Evolutionary conservation across 352 stramenopile species (phyloP).

Genomic region (Hyaloperonospora brassicae): DNA sequence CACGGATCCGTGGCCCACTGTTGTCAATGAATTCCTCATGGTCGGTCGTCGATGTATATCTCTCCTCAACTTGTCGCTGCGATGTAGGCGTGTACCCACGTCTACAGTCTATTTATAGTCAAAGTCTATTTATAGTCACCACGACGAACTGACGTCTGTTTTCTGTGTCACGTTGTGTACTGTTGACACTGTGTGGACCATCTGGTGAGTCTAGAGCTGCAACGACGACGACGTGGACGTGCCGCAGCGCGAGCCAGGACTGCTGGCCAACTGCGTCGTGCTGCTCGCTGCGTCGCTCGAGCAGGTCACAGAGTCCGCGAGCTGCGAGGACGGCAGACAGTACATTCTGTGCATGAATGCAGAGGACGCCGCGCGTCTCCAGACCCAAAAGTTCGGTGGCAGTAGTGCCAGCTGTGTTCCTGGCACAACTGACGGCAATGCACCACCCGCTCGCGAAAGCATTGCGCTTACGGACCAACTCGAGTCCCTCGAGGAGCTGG

Average conservation of each 20-base stretch:
- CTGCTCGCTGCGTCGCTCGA: slow-evolving; percentile 46
- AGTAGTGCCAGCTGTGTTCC: slow-evolving; percentile 22
- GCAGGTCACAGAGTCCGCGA: slow-evolving; percentile 25
- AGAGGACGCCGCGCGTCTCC: slow-evolving; percentile 34
- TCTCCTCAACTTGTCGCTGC: too few species aligned
- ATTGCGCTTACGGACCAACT: slow-evolving; percentile 57
- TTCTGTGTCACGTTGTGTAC: too few species aligned
- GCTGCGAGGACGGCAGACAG: slow-evolving; percentile 64
- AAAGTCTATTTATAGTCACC: background rate
- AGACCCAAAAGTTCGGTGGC: slow-evolving; percentile 37
- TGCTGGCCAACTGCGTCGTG: slow-evolving; percentile 50
- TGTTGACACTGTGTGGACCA: background rate
- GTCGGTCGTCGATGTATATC: slow-evolving; percentile 18
- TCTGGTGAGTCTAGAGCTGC: slow-evolving; percentile 28
- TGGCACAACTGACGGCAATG: slow-evolving; percentile 4
- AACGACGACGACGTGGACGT: slow-evolving; percentile 71
- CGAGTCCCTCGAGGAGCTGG: slow-evolving; percentile 67
- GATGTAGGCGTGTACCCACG: too few species aligned
- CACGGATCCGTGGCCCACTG: slow-evolving; percentile 45
- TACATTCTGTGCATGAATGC: slow-evolving; percentile 54
- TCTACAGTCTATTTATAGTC: too few species aligned
- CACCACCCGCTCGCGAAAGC: slow-evolving; percentile 16
- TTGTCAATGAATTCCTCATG: slow-evolving; percentile 82
- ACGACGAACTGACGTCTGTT: too few species aligned
- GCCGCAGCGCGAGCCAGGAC: slow-evolving; percentile 40